phyloP scores from a whole-genome alignment of 345 rosid genomes.

The Gynandropsis gynandra region DNA sequence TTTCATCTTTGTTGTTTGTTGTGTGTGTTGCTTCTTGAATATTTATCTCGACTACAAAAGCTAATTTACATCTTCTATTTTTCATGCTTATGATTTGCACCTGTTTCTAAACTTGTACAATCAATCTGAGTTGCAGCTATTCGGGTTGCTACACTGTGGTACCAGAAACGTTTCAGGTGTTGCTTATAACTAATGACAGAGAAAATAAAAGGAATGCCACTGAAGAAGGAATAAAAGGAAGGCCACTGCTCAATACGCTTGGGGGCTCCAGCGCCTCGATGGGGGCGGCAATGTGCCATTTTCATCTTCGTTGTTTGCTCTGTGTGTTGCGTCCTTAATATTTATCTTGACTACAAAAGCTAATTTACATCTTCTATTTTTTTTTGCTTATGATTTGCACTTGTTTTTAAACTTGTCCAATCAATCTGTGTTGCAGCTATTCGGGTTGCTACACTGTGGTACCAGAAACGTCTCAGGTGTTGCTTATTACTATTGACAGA shows the following conservation, averaged over 20 bases:
- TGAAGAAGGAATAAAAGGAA: no score
- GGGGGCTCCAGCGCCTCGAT: no score
- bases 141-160: no score
- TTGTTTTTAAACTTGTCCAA: constrained; percentile 6
- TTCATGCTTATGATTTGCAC: background rate
- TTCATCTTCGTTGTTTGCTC: background rate
- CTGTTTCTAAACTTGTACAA: constrained; percentile 6
- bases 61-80: background rate
- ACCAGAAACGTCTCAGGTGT: no score
- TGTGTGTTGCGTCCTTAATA: background rate
- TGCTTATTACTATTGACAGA: no score
- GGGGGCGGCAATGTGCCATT: no score
- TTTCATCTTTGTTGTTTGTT: background rate
- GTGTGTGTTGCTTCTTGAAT: background rate
- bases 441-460: no score
- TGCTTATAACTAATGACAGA: constrained; percentile 59
- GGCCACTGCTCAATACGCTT: no score
- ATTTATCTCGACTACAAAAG: background rate
- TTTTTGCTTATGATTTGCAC: background rate
- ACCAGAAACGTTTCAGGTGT: no score
- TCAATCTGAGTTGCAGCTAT: constrained; percentile 30
- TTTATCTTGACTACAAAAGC: background rate
- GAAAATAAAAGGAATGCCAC: constrained; percentile 63
- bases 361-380: background rate
- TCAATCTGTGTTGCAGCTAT: constrained; percentile 40